phyloP scores from a whole-genome alignment of 1,284 basidiomycete species.

The Apiotrichum gracile region DNA sequence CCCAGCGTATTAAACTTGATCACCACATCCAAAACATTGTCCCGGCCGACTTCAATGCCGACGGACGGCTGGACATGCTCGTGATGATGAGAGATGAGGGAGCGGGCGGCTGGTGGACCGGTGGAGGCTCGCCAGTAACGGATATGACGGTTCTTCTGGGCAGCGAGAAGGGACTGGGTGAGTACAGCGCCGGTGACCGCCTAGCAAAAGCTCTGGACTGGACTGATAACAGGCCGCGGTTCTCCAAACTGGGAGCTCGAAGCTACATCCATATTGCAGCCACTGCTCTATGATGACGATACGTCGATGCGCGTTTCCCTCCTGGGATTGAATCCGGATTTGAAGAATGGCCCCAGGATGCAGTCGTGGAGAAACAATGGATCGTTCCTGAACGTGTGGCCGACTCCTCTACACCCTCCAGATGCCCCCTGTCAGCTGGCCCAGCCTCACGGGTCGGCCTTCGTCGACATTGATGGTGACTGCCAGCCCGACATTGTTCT shows the following conservation, averaged over 20 bases:
- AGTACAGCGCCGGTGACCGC: slow-evolving; percentile 23
- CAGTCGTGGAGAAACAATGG: slow-evolving; percentile 24
- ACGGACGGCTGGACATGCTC: slow-evolving; percentile 82
- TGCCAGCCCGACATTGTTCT: slow-evolving; percentile 81
- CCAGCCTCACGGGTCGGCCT: slow-evolving; percentile 87
- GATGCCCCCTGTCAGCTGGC: slow-evolving; percentile 59
- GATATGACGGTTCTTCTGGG: slow-evolving; percentile 63
- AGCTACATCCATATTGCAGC: slow-evolving; percentile 53
- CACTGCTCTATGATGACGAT: slow-evolving; percentile 77
- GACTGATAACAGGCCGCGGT: not conserved
- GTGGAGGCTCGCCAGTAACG: slow-evolving; percentile 45
- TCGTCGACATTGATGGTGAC: slow-evolving; percentile 93
- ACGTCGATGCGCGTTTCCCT: slow-evolving; percentile 86
- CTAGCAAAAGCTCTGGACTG: too few species aligned
- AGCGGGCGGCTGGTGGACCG: slow-evolving; percentile 48
- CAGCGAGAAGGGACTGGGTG: slow-evolving; percentile 61
- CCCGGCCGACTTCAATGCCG: slow-evolving; percentile 87
- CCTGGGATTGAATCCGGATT: slow-evolving; percentile 57
- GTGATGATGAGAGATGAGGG: slow-evolving; percentile 62
- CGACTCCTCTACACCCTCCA: slow-evolving; percentile 1
- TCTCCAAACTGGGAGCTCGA: slow-evolving; percentile 18
- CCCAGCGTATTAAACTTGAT: slow-evolving; percentile 51
- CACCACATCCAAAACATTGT: slow-evolving; percentile 60
- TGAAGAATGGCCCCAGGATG: slow-evolving; percentile 26
- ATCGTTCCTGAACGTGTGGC: slow-evolving; percentile 13